Evolutionary conservation across 257 asterid genomes (phyloP), one percentile per base, ranked within the genome.

Genomic region (Echites panduratus): DNA sequence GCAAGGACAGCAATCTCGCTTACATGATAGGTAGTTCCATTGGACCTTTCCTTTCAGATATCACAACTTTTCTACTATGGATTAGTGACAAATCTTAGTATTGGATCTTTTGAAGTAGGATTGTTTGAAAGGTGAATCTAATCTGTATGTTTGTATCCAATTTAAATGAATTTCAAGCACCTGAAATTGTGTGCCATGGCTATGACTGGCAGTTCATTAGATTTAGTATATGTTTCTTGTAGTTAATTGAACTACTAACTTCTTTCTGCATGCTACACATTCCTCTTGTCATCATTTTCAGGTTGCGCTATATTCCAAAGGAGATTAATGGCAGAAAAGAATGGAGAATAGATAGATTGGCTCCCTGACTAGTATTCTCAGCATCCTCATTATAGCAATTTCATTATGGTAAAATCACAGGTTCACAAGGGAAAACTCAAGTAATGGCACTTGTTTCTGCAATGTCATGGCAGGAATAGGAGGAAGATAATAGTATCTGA

Each of bases 1-100:
- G 86, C 86, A 82, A 76, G 88, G 88, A 59, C 86, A 84, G 65
- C 72, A 78, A 82, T 84, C 86, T 52, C 83, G 80, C 48, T 79
- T 84, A 79, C 86, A 84, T 64, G 86, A 79, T 70, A 84, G 88
- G 88, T 84, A 79, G 32, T 57, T 47, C 40, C 14, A 38, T 11
- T 5, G 22, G 3, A 53, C 17, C 70, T 54, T 71, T 65, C 32
- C 63, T 58, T 63, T 35, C 68, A 7, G 13, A 7, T 63, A 0
- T 63, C 24, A 2, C 2, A 14, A 29, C n/a, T 61, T 1, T 29
- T 17, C 1, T 0, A 61, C 67, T 61, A 10, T 7, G 12, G n/a
- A n/a, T n/a, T n/a, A n/a, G n/a, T n/a, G n/a, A n/a, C n/a, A n/a
- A n/a, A n/a, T n/a, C n/a, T n/a, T n/a, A n/a, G 22, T 63, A 32